These are phyloP conservation scores for Kluyveromyces aestuarii DNA, from an alignment of 805 yeast genomes.

Conservation along the genomic window DNA sequence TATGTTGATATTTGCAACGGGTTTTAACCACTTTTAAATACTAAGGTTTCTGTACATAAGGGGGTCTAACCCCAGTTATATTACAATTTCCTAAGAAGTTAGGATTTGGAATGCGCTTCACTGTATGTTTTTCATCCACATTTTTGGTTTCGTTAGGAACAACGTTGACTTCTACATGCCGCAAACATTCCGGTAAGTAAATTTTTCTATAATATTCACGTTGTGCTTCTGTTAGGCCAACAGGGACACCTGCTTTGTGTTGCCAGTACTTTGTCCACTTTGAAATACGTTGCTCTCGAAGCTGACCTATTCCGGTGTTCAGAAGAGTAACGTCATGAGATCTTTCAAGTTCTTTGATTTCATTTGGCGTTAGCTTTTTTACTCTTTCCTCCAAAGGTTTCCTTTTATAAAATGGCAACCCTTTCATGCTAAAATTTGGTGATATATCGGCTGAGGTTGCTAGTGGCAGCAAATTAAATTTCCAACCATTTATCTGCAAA, in stretches of 20 bases:
- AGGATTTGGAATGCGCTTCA: constrained; percentile 39
- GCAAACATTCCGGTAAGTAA: constrained; percentile 26
- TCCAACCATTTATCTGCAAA: constrained; percentile 26
- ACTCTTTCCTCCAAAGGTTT: constrained; percentile 21
- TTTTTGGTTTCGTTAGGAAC: constrained; percentile 32
- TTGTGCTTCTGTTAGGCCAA: constrained; percentile 24
- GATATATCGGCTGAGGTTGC: constrained; percentile 11
- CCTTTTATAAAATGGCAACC: constrained; percentile 36
- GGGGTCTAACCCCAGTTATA: constrained; percentile 37
- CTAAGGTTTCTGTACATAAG: constrained; percentile 24
- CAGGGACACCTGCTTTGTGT: constrained; percentile 33
- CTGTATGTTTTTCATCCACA: constrained; percentile 35
- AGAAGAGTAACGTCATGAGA: constrained; percentile 40
- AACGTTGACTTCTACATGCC: constrained; percentile 22
- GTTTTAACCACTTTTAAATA: background rate
- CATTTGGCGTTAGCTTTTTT: constrained; percentile 26
- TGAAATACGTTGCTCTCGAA: constrained; percentile 33
- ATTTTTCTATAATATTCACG: constrained; percentile 17
- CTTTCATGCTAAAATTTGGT: constrained; percentile 27
- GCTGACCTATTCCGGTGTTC: constrained; percentile 36
- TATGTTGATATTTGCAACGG: background rate
- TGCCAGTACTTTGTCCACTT: constrained; percentile 45
- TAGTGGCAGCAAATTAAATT: constrained; percentile 25
- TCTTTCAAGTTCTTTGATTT: constrained; percentile 39
- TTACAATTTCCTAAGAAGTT: constrained; percentile 39